Conservation (phyloP, 768 basidiomycete genomes). For the Auricularia auricula-judae region DNA sequence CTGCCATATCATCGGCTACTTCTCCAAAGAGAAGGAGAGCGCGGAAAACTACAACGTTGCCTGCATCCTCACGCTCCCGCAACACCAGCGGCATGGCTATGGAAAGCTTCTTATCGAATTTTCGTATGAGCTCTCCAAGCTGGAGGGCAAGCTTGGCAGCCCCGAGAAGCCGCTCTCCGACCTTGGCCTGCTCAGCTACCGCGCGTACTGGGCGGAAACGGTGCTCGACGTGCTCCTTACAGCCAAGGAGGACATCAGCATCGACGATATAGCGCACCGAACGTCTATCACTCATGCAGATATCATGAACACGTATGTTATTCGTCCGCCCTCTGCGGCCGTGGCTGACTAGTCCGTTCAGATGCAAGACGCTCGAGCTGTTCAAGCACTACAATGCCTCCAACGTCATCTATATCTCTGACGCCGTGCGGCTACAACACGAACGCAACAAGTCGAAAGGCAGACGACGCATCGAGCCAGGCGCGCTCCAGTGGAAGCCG, state of each 20-base stretch:
- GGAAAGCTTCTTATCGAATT: conserved; percentile 96
- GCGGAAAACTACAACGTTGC: conserved; percentile 98
- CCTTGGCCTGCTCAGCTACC: conserved; percentile 82
- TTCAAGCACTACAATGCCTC: conserved; percentile 95
- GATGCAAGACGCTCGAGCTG: conserved; percentile 86
- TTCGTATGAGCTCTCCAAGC: conserved; percentile 94
- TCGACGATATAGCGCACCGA: conserved; percentile 95
- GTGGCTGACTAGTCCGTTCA: conserved; percentile 21
- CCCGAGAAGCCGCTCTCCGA: conserved; percentile 97
- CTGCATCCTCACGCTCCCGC: conserved; percentile 96
- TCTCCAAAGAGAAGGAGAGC: conserved; percentile 98
- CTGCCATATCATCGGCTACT: conserved; percentile 94
- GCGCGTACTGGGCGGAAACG: conserved; percentile 95
- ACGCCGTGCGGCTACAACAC: conserved; percentile 83
- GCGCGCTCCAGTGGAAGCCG: conserved; percentile 85
- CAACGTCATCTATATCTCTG: conserved; percentile 86
- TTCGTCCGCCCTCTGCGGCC: not conserved
- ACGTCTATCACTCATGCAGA: conserved; percentile 93
- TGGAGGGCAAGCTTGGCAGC: conserved; percentile 88
- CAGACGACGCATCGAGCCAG: conserved; percentile 66
- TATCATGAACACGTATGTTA: conserved; percentile 93
- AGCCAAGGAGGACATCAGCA: conserved; percentile 68
- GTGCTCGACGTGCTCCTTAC: conserved; percentile 83
- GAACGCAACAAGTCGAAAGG: conserved; percentile 74
- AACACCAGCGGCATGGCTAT: conserved; percentile 93